Conservation (phyloP, 2,329 filamentous ascomycete genomes). For the Rhytidhysteron rufulum region DNA sequence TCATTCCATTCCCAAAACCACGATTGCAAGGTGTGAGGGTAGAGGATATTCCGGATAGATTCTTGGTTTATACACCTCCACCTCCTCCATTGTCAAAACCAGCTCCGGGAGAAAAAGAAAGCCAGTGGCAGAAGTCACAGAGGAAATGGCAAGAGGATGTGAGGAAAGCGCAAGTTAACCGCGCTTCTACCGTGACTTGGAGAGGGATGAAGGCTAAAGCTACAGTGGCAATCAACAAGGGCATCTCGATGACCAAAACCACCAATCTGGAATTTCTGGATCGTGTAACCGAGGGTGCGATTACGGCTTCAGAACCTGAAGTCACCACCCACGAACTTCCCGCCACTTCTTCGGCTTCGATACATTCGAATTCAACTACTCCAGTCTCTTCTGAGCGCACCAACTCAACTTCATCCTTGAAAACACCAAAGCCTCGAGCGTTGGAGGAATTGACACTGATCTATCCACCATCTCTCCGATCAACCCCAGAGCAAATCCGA, state of each 20-base stretch:
- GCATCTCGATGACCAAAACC: constrained; percentile 38
- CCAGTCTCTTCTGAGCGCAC: constrained; percentile 13
- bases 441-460: constrained; percentile 41
- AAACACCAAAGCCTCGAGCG: constrained; percentile 33
- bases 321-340: constrained; percentile 5
- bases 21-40: constrained; percentile 26
- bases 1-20: constrained; percentile 44
- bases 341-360: neutral
- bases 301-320: no score
- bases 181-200: constrained; percentile 40
- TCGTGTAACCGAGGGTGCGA: constrained; percentile 26
- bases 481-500: constrained; percentile 30
- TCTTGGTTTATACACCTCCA: constrained; percentile 45
- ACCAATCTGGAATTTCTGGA: constrained; percentile 44
- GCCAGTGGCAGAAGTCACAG: constrained; percentile 40
- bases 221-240: constrained; percentile 38
- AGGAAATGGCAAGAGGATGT: constrained; percentile 46
- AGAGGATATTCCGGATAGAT: constrained; percentile 36
- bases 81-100: constrained; percentile 40
- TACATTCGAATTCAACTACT: constrained; percentile 8
- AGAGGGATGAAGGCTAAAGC: constrained; percentile 41
- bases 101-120: constrained; percentile 40
- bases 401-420: constrained; percentile 23
- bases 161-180: constrained; percentile 38
- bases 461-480: constrained; percentile 32